phyloP scores from a whole-genome alignment of 352 stramenopile species.

The Phytopythium helicoides region DNA sequence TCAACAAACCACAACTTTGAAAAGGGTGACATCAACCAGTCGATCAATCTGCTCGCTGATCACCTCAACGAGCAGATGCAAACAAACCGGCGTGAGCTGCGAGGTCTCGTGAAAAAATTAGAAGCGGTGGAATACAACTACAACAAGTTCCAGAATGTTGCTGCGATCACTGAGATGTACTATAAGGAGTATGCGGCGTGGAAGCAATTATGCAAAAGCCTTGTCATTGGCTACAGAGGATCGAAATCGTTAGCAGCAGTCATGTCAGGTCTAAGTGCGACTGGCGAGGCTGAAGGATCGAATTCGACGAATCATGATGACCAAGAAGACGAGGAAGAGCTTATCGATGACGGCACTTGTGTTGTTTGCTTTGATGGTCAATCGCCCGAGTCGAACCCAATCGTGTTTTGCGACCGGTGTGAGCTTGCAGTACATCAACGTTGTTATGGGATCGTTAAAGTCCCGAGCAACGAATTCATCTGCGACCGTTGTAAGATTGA shows the following conservation, averaged over 20 bases:
- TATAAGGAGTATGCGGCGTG: slow-evolving; percentile 76
- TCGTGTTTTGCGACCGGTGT: slow-evolving; percentile 90
- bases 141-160: slow-evolving; percentile 15
- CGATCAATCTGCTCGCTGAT: slow-evolving; percentile 77
- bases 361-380: slow-evolving; percentile 89
- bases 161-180: slow-evolving; percentile 54
- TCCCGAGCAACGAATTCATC: slow-evolving; percentile 86
- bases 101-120: slow-evolving; percentile 45
- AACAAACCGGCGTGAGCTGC: slow-evolving; percentile 63
- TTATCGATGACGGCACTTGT: slow-evolving; percentile 83
- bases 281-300: background rate
- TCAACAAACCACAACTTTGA: background rate
- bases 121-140: slow-evolving; percentile 31
- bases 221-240: slow-evolving; percentile 57
- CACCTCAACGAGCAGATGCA: slow-evolving; percentile 72
- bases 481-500: slow-evolving; percentile 80
- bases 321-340: slow-evolving; percentile 38
- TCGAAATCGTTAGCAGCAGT: slow-evolving; percentile 11
- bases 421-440: slow-evolving; percentile 87
- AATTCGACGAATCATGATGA: background rate
- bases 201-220: slow-evolving; percentile 70
- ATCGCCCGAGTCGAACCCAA: slow-evolving; percentile 85
- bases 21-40: slow-evolving; percentile 66
- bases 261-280: slow-evolving; percentile 9
- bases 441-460: slow-evolving; percentile 85